Base-by-base conservation (phyloP, 2,329 filamentous ascomycete species). In the Atkinsonella texensis region DNA sequence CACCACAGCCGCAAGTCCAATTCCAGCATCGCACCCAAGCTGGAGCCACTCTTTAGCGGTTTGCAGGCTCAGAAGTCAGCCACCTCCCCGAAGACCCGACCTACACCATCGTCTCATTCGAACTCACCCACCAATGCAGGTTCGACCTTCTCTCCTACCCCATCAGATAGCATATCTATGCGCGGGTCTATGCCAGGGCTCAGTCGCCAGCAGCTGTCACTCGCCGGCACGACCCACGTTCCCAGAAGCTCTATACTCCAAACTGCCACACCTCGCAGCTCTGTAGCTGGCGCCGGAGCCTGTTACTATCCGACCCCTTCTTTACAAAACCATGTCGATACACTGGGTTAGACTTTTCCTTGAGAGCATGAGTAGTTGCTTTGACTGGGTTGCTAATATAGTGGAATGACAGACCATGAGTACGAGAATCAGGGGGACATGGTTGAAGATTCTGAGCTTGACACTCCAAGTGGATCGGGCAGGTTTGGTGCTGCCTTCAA, bases 261-360 rank as follows among this genome's bases (percentile, higher is more conserved):
- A 23, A 49, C 62, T 38, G 62, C 62, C 49, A 54, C 68, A 57
- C 59, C 65, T 53, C 63, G 63, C 60, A 65, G 64, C 44, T 63
- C 69, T 58, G 62, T 69, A 7, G 49, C 53, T 55, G 67, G 67
- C 57, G 64, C 71, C 45, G 62, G 70, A 54, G 66, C 74, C 47
- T 65, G 76, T 50, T 95, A 85, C 70, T 96, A 95, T 65, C 83
- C 87, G 48, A 85, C 88, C 53, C 85, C 87, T 17, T 72, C 74
- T 2, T 96, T 95, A 70, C 89, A 94, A 65, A 93, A 87, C 67
- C 91, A 96, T 68, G 90, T 94, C 70, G 87, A 94, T 69, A 89
- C 95, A 75, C 81, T 97, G 68, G 91, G 91, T 86, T 89, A 87
- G 89, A 76, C 77, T 75, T 74, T 62, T 8, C 20, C 43, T 43